phyloP scores from a whole-genome alignment of 805 yeast genomes.

The Torulaspora indica region DNA sequence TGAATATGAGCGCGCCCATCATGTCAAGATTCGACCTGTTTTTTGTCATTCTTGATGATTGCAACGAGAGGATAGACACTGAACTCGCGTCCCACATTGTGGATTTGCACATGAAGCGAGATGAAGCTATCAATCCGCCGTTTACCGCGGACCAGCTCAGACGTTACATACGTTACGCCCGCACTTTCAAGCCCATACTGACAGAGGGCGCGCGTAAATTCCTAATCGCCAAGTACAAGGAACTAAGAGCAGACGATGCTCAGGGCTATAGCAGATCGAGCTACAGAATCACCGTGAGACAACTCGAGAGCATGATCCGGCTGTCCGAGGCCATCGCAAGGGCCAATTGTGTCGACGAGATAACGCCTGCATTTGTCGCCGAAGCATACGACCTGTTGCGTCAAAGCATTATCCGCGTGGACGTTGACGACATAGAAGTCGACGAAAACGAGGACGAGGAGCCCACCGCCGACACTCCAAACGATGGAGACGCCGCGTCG shows the following conservation, averaged over 20 bases:
- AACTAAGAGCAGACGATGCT: constrained; percentile 82
- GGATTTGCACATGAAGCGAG: constrained; percentile 83
- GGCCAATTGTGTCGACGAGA: constrained; percentile 89
- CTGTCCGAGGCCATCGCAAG: constrained; percentile 94
- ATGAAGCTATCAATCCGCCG: constrained; percentile 86
- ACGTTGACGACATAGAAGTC: constrained; percentile 84
- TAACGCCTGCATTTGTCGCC: constrained; percentile 78
- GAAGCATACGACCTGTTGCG: constrained; percentile 89
- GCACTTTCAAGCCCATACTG: constrained; percentile 87
- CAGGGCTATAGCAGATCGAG: constrained; percentile 76
- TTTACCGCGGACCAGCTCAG: constrained; percentile 82
- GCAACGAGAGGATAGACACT: constrained; percentile 86
- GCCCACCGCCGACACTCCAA: background rate
- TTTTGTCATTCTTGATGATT: constrained; percentile 90
- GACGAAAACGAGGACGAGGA: constrained; percentile 54
- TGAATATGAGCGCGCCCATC: constrained; percentile 96
- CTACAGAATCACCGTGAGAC: constrained; percentile 94
- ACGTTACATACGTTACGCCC: constrained; percentile 85
- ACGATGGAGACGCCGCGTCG: constrained; percentile 1
- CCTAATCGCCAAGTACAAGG: constrained; percentile 75
- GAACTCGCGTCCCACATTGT: constrained; percentile 91
- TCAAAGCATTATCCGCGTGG: constrained; percentile 89
- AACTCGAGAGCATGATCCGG: constrained; percentile 88
- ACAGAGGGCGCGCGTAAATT: constrained; percentile 73
- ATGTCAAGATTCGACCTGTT: constrained; percentile 97